Evolutionary conservation across 1,284 basidiomycete genomes (phyloP).

Genomic region (Cerrena zonata): DNA sequence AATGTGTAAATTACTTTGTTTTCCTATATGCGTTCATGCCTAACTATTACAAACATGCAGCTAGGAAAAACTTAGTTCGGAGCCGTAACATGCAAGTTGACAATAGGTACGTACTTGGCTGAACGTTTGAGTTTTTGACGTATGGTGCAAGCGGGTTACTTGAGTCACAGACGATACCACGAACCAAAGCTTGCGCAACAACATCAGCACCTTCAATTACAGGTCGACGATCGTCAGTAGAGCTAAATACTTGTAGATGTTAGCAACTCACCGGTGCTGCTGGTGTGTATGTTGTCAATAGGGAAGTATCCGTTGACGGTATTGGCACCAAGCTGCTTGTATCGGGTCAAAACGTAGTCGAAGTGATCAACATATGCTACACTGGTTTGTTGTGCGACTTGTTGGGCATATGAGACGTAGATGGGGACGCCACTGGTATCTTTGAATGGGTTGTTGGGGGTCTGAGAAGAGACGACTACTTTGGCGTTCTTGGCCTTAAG

Average conservation of each 20-base stretch:
- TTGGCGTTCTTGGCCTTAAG: slow-evolving; percentile 1
- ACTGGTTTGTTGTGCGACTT: not conserved
- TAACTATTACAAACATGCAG: too few species aligned
- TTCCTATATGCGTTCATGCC: too few species aligned
- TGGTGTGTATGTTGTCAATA: not conserved
- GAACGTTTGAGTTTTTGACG: not conserved
- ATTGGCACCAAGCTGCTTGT: not conserved
- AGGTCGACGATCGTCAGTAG: not conserved
- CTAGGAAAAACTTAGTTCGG: too few species aligned
- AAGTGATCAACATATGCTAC: not conserved
- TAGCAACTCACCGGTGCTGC: not conserved
- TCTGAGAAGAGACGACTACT: not conserved
- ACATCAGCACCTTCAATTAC: not conserved
- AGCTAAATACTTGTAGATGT: not conserved
- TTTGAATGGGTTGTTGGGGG: slow-evolving; percentile 2
- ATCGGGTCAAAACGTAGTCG: not conserved
- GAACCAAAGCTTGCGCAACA: not conserved
- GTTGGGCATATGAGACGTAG: slow-evolving; percentile 2
- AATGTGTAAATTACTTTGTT: too few species aligned
- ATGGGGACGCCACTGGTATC: not conserved
- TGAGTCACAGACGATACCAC: not conserved
- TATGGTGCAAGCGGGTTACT: not conserved
- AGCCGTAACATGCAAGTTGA: too few species aligned
- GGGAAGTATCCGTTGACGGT: not conserved
- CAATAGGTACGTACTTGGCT: not conserved